Conservation (phyloP, 257 asterid species). For the Nicotiana obtusifolia region DNA sequence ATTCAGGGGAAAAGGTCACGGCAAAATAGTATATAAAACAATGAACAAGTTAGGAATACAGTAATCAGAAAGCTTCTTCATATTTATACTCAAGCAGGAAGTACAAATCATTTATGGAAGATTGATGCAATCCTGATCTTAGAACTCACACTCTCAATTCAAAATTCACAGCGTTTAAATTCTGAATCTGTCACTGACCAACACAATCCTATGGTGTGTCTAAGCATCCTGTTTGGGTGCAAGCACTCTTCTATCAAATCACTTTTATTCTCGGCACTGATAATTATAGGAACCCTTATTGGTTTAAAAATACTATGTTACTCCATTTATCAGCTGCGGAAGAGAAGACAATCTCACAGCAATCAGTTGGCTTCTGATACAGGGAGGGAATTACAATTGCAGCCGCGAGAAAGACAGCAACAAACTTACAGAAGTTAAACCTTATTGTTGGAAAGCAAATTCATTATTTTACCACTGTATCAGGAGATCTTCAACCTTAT, state of each 20-base stretch:
- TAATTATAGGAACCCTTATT: conserved; percentile 32
- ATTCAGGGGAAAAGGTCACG: not conserved
- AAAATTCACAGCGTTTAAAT: not conserved
- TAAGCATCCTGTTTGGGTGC: conserved; percentile 50
- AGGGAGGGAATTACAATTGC: conserved; percentile 13
- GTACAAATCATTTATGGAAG: not conserved
- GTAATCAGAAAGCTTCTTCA: not conserved
- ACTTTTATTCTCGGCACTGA: conserved; percentile 32
- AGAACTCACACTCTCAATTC: not conserved
- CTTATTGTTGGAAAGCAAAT: not conserved
- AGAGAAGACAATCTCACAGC: not conserved
- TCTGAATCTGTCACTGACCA: not conserved
- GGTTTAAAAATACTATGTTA: conserved; percentile 33
- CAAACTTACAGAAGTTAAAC: not conserved
- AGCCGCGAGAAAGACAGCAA: not conserved
- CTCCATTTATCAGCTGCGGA: conserved; percentile 17
- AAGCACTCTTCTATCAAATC: conserved; percentile 34
- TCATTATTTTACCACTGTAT: not conserved
- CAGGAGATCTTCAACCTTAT: not conserved
- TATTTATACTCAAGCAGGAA: not conserved
- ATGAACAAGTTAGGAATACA: conserved; percentile 1
- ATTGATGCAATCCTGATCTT: not conserved
- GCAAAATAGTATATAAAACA: not conserved
- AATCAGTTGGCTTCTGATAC: not conserved
- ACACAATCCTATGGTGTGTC: conserved; percentile 35